Percentiles rank a stretch among this genome's conserved stretches.
Evolutionary conservation across 352 stramenopile genomes (phyloP).

Genomic region (Pythium sukuiense): DNA sequence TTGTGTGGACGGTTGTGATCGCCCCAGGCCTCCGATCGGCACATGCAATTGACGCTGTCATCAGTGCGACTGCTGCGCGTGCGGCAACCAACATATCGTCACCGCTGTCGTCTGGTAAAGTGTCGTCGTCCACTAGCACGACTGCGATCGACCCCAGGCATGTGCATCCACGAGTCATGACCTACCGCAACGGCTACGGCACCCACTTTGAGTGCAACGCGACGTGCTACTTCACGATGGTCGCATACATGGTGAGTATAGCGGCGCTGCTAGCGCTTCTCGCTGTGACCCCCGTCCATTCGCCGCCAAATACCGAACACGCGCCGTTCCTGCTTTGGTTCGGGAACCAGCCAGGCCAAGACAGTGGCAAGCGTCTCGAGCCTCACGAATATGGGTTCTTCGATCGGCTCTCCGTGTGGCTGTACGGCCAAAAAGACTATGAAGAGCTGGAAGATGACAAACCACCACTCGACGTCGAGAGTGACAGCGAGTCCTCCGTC

Average conservation of each 20-base stretch:
- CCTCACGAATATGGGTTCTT: slow-evolving; percentile 13
- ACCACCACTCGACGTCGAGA: slow-evolving; percentile 7
- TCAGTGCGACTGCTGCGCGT: neutral
- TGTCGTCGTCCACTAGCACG: neutral
- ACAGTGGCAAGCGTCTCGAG: neutral
- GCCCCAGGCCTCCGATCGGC: neutral
- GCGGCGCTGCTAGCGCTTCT: slow-evolving; percentile 39
- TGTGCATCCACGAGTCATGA: slow-evolving; percentile 29
- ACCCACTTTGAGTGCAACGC: slow-evolving; percentile 49
- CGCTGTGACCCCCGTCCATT: slow-evolving; percentile 42
- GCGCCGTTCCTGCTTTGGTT: slow-evolving; percentile 42
- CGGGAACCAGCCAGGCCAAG: slow-evolving; percentile 6
- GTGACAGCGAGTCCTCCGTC: slow-evolving; percentile 23
- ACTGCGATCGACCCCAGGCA: slow-evolving; percentile 28
- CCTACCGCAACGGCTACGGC: slow-evolving; percentile 64
- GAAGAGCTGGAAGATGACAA: neutral
- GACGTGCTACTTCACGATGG: slow-evolving; percentile 46
- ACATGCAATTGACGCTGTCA: neutral
- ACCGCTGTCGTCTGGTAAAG: neutral
- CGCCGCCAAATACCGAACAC: slow-evolving; percentile 15
- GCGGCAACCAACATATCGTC: neutral
- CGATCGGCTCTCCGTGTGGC: slow-evolving; percentile 26
- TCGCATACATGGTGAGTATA: slow-evolving; percentile 35
- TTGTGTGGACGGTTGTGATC: neutral
- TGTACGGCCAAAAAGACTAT: slow-evolving; percentile 8